These are phyloP conservation scores for Theileria sp. DNA, from an alignment of 169 alveolate species.

Conservation along the genomic window DNA sequence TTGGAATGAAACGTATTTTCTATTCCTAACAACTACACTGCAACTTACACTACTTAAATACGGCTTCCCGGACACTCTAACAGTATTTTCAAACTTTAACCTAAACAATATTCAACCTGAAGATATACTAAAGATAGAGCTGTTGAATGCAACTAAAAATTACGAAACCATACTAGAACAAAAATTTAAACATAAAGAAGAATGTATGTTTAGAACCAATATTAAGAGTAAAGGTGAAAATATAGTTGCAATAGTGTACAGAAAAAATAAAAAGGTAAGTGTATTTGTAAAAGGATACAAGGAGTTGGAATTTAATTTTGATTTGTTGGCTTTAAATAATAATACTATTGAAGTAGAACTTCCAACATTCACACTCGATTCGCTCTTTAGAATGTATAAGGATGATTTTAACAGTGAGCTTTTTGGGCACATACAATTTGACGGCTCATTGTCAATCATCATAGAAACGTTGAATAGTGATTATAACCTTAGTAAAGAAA, in stretches of 20 bases:
- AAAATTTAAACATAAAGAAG: neutral
- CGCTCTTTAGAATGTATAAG: conserved; percentile 1
- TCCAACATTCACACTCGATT: neutral
- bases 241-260: neutral
- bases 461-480: neutral
- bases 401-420: neutral
- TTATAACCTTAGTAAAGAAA: neutral
- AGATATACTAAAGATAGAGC: neutral
- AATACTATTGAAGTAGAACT: neutral
- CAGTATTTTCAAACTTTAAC: neutral
- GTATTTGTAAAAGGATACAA: neutral
- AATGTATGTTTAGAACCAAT: neutral
- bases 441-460: conserved; percentile 3
- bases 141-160: neutral
- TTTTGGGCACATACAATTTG: neutral
- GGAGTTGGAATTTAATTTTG: neutral
- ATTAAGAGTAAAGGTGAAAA: neutral
- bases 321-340: neutral
- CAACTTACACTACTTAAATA: neutral
- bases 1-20: neutral
- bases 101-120: neutral
- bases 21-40: neutral
- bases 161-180: neutral
- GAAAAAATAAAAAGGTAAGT: neutral
- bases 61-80: neutral